These are phyloP conservation scores for Chlorencoelia australis DNA, from an alignment of 2,329 filamentous ascomycete genomes.

Conservation along the genomic window DNA sequence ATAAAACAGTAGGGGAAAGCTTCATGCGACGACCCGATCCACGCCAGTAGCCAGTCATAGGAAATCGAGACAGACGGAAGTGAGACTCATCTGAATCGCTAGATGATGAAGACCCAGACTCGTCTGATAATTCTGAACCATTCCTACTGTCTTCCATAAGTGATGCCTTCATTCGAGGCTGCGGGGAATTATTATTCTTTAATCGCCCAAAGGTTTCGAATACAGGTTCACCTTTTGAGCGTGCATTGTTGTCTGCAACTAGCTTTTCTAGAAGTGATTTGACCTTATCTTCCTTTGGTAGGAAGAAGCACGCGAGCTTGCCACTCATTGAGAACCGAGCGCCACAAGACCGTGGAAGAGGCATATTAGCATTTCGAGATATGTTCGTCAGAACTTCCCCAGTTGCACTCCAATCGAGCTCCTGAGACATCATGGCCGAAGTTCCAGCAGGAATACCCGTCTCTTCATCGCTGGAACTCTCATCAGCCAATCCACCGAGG, in stretches of 20 bases:
- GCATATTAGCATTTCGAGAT: conserved; percentile 42
- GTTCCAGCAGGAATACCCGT: conserved; percentile 28
- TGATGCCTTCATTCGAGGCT: conserved; percentile 30
- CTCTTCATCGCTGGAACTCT: conserved; percentile 79
- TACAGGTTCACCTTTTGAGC: conserved; percentile 39
- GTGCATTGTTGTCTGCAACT: conserved; percentile 37
- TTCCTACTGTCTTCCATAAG: conserved; percentile 28
- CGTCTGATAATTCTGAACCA: conserved; percentile 29
- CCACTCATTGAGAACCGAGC: conserved; percentile 53
- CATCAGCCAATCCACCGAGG: conserved; percentile 49
- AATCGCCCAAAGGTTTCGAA: conserved; percentile 56
- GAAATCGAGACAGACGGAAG: conserved; percentile 23
- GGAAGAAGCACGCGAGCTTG: conserved; percentile 57
- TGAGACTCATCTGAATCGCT: conserved; percentile 28
- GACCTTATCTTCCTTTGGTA: conserved; percentile 50
- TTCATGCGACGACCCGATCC: conserved; percentile 17
- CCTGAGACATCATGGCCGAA: conserved; percentile 49
- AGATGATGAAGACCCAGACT: conserved; percentile 22
- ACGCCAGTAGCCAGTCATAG: conserved; percentile 22
- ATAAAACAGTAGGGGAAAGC: conserved; percentile 24
- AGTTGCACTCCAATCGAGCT: conserved; percentile 42
- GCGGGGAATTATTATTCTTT: conserved; percentile 37
- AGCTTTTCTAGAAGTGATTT: conserved; percentile 37
- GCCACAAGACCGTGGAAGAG: conserved; percentile 48
- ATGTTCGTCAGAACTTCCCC: conserved; percentile 43